phyloP scores from a whole-genome alignment of 2,329 filamentous ascomycete genomes.

The Passalora sequoiae region DNA sequence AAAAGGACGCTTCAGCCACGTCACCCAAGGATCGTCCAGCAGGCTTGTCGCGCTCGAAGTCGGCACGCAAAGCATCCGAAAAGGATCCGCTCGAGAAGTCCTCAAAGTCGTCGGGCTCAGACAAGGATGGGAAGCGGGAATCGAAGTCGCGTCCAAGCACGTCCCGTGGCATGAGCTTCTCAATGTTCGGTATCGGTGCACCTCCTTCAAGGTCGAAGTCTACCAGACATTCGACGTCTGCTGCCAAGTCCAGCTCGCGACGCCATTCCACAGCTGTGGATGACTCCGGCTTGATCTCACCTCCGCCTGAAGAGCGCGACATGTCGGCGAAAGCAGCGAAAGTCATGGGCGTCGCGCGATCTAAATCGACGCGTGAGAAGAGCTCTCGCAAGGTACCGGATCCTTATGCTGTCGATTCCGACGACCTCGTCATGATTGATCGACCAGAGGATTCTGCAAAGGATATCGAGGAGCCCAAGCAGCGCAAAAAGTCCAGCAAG shows the following conservation, averaged over 20 bases:
- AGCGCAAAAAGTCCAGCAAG: conserved; percentile 36
- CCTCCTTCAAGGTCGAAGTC: conserved; percentile 59
- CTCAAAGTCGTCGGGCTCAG: conserved; percentile 68
- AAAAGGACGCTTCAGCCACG: conserved; percentile 37
- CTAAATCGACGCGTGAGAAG: conserved; percentile 46
- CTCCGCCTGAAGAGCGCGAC: conserved; percentile 60
- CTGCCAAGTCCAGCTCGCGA: conserved; percentile 48
- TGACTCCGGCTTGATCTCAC: conserved; percentile 62
- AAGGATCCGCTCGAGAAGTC: conserved; percentile 50
- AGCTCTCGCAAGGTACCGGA: conserved; percentile 49
- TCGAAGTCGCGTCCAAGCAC: conserved; percentile 50
- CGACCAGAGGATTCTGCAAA: conserved; percentile 39
- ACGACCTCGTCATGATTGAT: conserved; percentile 55
- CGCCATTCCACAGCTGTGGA: conserved; percentile 55
- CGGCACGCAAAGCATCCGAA: conserved; percentile 51
- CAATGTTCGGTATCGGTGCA: conserved; percentile 51
- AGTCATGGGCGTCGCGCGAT: conserved; percentile 57
- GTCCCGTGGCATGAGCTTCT: conserved; percentile 54
- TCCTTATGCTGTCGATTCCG: conserved; percentile 57
- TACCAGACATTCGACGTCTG: conserved; percentile 49
- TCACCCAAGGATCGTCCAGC: conserved; percentile 39
- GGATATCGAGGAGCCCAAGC: conserved; percentile 28
- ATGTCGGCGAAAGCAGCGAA: conserved; percentile 72
- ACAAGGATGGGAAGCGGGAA: conserved; percentile 55
- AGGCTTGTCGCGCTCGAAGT: conserved; percentile 52